Evolutionary conservation across 768 basidiomycete genomes (phyloP).

Genomic region (Leucosporidium scottii): DNA sequence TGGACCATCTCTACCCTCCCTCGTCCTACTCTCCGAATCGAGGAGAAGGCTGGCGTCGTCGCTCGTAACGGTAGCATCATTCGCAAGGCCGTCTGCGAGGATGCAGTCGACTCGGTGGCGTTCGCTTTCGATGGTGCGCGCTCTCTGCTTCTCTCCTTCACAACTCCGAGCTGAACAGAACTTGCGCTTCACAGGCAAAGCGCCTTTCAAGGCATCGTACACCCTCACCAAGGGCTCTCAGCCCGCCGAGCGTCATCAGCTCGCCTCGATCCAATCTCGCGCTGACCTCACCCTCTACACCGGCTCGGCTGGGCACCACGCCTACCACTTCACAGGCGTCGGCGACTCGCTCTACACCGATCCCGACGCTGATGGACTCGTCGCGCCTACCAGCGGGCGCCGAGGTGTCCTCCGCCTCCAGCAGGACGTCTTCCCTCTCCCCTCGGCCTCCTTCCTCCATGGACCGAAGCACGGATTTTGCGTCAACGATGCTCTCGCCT

Average conservation of each 20-base stretch:
- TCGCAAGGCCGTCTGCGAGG: slow-evolving; percentile 17
- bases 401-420: slow-evolving; percentile 23
- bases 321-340: slow-evolving; percentile 33
- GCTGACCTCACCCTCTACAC: slow-evolving; percentile 36
- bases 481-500: slow-evolving; percentile 32
- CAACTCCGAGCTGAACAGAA: no score
- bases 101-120: slow-evolving; percentile 8
- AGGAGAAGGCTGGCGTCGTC: slow-evolving; percentile 37
- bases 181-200: slow-evolving; percentile 9
- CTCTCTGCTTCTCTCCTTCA: not conserved
- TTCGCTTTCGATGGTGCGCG: slow-evolving; percentile 10
- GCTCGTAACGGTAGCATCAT: slow-evolving; percentile 18
- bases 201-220: slow-evolving; percentile 33
- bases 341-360: slow-evolving; percentile 34
- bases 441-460: slow-evolving; percentile 26
- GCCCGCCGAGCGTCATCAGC: slow-evolving; percentile 9
- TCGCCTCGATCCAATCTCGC: slow-evolving; percentile 29
- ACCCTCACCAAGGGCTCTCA: slow-evolving; percentile 19
- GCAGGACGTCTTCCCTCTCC: slow-evolving; percentile 35
- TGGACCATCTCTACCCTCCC: slow-evolving; percentile 75
- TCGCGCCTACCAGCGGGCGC: slow-evolving; percentile 9
- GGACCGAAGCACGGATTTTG: slow-evolving; percentile 32
- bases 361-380: slow-evolving; percentile 8
- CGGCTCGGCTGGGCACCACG: slow-evolving; percentile 26
- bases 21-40: slow-evolving; percentile 64